Base-by-base conservation (phyloP, 257 asterid species). In the Scutellaria minor region DNA sequence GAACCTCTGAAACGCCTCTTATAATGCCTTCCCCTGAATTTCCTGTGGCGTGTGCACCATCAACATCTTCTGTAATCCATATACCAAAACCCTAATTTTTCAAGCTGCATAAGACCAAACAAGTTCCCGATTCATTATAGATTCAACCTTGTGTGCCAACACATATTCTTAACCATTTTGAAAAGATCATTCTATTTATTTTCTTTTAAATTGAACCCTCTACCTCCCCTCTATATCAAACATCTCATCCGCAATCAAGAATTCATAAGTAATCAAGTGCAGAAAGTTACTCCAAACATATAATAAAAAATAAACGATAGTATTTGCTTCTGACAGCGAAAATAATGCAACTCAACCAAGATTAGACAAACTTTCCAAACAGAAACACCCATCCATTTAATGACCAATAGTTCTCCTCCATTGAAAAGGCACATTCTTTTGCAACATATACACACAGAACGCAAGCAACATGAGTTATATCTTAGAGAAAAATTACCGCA, bases 401-500 rank as follows among this genome's bases (percentile, higher is more conserved):
- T 50, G 50, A 58, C 70, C 53, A 59, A 78, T 58, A 59, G 27
- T 24, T 24, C 27, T 42, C 46, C 14, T 55, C 20, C 62, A 15
- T n/a, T 12, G 51, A 53, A n/a, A 10, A 37, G 20, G 24, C 55
- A 44, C 20, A 12, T n/a, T 51, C 59, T 9, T 20, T 47, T 6
- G 13, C n/a, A 58, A 57, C 20, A 59, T 10, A 70, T 15, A 62
- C 40, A 63, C 20, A 51, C 18, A 75, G 41, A 53, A 52, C 46
- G 55, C 47, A 1, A 27, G 68, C 59, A 53, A 15, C n/a, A 40
- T 5, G 54, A 74, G 59, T 35, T 11, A 78, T 83, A 93, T 97
- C 97, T 87, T 75, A 61, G 53, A 85, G 92, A 85, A 87, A 96
- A 87, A 96, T 70, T 82, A 71, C 83, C 88, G 67, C 95, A 87